These are phyloP conservation scores for Fusarium begoniae DNA, from an alignment of 2,329 filamentous ascomycete genomes.

Conservation along the genomic window DNA sequence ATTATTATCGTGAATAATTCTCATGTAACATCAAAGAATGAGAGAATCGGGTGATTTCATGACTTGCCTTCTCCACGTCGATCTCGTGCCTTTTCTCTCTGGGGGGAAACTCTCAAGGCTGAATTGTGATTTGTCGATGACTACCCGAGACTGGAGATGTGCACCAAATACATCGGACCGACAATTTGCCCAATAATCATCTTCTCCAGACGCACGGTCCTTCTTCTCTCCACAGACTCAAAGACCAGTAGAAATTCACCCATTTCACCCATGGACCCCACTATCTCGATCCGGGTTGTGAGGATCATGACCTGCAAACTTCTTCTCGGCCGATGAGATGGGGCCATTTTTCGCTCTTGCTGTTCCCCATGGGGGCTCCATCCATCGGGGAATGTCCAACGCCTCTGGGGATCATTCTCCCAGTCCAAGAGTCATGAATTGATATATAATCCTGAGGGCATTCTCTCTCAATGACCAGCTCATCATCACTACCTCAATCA, in stretches of 20 bases:
- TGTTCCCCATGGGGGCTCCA: slow-evolving; percentile 7
- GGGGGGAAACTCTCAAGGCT: slow-evolving; percentile 2
- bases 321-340: neutral
- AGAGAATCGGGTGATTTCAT: neutral
- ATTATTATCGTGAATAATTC: neutral
- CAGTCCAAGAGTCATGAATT: neutral
- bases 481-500: neutral
- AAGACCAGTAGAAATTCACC: slow-evolving; percentile 13
- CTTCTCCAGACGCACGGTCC: neutral
- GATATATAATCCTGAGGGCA: neutral
- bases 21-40: neutral
- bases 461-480: rapidly evolving
- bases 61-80: neutral
- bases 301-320: neutral
- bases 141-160: neutral
- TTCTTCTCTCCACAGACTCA: rapidly evolving
- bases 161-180: neutral
- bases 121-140: slow-evolving; percentile 21
- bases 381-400: neutral
- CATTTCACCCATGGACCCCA: neutral
- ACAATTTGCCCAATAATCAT: neutral
- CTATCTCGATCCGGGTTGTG: neutral
- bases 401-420: neutral
- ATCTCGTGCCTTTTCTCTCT: neutral
- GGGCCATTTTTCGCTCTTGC: neutral